These are phyloP conservation scores for Boeremia lycopersici DNA, from an alignment of 2,329 filamentous ascomycete species.

Conservation along the genomic window DNA sequence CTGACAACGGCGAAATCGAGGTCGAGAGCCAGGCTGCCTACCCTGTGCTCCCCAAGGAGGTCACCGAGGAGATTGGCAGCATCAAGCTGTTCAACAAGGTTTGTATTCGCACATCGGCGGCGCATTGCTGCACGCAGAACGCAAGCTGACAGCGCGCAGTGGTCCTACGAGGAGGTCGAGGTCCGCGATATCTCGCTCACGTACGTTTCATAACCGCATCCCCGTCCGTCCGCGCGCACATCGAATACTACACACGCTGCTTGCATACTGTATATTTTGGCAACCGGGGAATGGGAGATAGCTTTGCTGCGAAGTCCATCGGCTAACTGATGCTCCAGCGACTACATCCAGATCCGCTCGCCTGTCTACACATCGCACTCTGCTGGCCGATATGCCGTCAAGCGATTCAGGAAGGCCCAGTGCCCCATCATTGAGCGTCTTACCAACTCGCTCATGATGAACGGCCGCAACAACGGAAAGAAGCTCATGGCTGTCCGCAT, in stretches of 20 bases:
- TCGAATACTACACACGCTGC: conserved; percentile 9
- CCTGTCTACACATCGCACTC: conserved; percentile 99
- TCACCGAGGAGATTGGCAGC: conserved; percentile 84
- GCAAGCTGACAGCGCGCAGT: conserved; percentile 51
- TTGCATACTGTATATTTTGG: conserved; percentile 18
- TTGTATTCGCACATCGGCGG: conserved; percentile 19
- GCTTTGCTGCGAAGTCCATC: conserved; percentile 22
- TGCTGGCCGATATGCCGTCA: conserved; percentile 96
- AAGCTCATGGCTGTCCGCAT: conserved; percentile 99
- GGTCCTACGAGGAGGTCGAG: conserved; percentile 98
- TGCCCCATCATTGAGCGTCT: conserved; percentile 99
- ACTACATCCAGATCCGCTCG: conserved; percentile 99
- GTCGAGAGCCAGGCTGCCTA: conserved; percentile 78
- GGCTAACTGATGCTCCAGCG: conserved; percentile 64
- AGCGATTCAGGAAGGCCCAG: conserved; percentile 99
- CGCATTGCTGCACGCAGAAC: conserved; percentile 10
- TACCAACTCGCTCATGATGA: conserved; percentile 99
- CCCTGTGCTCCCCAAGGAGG: conserved; percentile 90
- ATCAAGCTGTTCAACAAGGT: conserved; percentile 95
- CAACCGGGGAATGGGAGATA: conserved; percentile 25
- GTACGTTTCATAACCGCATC: conserved; percentile 64
- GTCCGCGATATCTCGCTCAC: conserved; percentile 99
- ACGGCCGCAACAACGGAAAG: conserved; percentile 99
- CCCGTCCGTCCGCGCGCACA: conserved; percentile 14
- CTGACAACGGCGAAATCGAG: conserved; percentile 90